Evolutionary conservation across 139 green algal genomes (phyloP).

Genomic region (Marvania coccoides): DNA sequence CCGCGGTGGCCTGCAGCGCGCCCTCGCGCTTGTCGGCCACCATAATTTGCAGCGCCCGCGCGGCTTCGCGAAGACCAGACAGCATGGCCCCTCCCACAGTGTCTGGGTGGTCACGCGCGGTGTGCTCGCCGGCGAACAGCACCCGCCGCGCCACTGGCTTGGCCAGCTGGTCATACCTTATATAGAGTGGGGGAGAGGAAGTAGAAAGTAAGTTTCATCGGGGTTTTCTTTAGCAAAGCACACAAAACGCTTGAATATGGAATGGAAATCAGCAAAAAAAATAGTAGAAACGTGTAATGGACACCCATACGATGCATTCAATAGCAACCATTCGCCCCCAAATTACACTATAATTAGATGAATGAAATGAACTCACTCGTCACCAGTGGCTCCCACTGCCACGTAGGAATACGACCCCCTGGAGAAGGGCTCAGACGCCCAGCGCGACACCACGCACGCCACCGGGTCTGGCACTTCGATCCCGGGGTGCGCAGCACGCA

Average conservation of each 20-base stretch:
- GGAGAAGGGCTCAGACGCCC: slow-evolving; percentile 28
- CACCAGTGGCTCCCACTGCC: slow-evolving; percentile 44
- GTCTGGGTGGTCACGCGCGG: slow-evolving; percentile 68
- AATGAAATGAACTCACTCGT: too few relatives aligned
- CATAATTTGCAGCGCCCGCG: slow-evolving; percentile 37
- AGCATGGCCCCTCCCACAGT: slow-evolving; percentile 84
- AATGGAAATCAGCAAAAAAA: too few relatives aligned
- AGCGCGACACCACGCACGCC: slow-evolving; percentile 29
- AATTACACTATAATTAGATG: too few relatives aligned
- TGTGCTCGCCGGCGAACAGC: slow-evolving; percentile 85
- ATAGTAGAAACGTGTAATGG: too few relatives aligned
- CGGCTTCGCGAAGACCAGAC: slow-evolving; percentile 63
- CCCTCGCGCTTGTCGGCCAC: slow-evolving; percentile 12
- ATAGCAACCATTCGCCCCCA: too few relatives aligned
- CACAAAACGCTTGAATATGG: neutral
- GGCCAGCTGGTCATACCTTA: slow-evolving; percentile 76
- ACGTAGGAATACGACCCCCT: slow-evolving; percentile 73
- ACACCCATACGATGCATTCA: too few relatives aligned
- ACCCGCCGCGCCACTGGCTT: slow-evolving; percentile 43
- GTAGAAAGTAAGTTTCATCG: too few relatives aligned
- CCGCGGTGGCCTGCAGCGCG: neutral
- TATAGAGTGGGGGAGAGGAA: too few relatives aligned
- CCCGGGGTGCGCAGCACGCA: slow-evolving; percentile 28
- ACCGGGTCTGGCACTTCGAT: slow-evolving; percentile 35
- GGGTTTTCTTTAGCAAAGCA: slow-evolving; percentile 24